phyloP scores from a whole-genome alignment of 1,139 yeast species.

The Groenewaldozyma auringiensis region DNA sequence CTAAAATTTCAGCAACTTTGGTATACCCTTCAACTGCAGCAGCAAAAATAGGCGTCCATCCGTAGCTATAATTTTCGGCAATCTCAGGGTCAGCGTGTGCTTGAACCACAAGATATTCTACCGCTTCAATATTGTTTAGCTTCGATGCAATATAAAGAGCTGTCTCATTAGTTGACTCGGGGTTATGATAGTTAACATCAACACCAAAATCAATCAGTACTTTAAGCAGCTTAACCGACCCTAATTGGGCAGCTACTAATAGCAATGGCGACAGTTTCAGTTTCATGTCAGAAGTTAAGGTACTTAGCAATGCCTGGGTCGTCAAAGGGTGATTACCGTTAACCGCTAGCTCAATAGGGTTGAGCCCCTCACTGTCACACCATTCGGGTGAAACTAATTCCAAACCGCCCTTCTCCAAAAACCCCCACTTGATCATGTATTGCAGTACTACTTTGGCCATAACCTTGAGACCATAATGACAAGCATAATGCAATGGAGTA shows the following conservation, averaged over 20 bases:
- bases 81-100: conserved; percentile 64
- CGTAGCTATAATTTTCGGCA: conserved; percentile 61
- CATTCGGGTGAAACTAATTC: conserved; percentile 48
- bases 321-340: conserved; percentile 80
- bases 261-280: conserved; percentile 32
- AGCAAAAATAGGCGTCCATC: conserved; percentile 91
- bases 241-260: conserved; percentile 54
- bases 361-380: conserved; percentile 77
- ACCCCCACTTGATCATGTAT: conserved; percentile 45
- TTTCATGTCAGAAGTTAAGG: not conserved
- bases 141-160: conserved; percentile 75
- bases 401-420: conserved; percentile 43
- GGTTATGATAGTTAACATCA: conserved; percentile 56
- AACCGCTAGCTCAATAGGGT: conserved; percentile 80
- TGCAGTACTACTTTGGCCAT: conserved; percentile 52
- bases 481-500: conserved; percentile 85
- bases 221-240: conserved; percentile 50
- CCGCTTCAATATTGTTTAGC: conserved; percentile 48
- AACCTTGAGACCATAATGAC: conserved; percentile 74
- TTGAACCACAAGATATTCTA: conserved; percentile 43
- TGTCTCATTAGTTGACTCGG: conserved; percentile 52
- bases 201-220: conserved; percentile 53
- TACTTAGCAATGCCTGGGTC: conserved; percentile 46
- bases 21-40: conserved; percentile 82
- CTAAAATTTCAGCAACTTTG: conserved; percentile 49